Evolutionary conservation across 2,329 filamentous ascomycete genomes (phyloP), one percentile per base, ranked within the genome.

Genomic region (Beauveria pseudobassiana): DNA sequence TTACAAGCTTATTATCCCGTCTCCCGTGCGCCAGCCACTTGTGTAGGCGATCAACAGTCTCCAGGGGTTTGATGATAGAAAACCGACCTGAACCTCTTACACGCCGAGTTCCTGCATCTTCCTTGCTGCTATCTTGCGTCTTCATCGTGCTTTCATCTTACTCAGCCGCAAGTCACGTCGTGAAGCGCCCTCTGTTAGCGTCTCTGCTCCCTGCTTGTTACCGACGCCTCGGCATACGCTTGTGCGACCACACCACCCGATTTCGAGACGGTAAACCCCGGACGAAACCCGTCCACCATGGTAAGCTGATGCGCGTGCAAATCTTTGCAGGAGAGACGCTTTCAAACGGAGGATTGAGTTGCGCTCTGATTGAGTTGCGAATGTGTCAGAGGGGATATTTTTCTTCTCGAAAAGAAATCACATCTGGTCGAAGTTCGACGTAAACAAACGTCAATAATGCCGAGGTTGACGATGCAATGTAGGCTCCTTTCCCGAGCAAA

Each of bases 401-500:
- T 34, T 24, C 1, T 10, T 38, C 20, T 9, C 9, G 10, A 6
- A 14, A 43, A 22, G 14, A 30, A 16, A 18, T 14, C 9, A 10
- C 20, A 24, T 10, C 7, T 10, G n/a, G 28, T 58, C 45, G 20
- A n/a, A n/a, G n/a, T n/a, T n/a, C 14, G 43, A 46, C 12, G 20
- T 7, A 18, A 5, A 42, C 12, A 45, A 28, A 28, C 5, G 16
- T 22, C 30, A 30, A 38, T 34, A 12, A 22, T 20, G 10, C 16
- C 48, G 24, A 51, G 16, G 34, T 49, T 59, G 38, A 59, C 38
- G 1, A 22, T 20, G 38, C 57, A 43, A 45, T 50, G 30, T 43
- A 61, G 63, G 59, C 56, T 34, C 20, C 7, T 53, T 53, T 45
- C 45, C 59, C 61, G 24, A 51, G 61, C 54, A 68, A 66, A 45